These are phyloP conservation scores for Leccinellum luteum DNA, from an alignment of 768 basidiomycete species.

Conservation along the genomic window DNA sequence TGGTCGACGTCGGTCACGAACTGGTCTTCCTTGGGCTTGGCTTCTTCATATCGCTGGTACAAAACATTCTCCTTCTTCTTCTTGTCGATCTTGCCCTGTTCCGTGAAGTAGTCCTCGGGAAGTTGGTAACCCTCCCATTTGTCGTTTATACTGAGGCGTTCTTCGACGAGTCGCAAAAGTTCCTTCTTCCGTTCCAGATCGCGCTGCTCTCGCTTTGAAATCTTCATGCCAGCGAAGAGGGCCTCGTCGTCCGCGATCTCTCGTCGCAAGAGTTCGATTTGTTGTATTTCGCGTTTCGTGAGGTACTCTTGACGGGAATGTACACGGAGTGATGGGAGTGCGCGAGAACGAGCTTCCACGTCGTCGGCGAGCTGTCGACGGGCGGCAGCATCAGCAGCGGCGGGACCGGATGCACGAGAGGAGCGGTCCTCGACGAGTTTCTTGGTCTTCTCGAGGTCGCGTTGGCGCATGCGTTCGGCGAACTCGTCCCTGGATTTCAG, in stretches of 20 bases:
- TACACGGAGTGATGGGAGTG: conserved; percentile 72
- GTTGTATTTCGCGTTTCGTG: conserved; percentile 93
- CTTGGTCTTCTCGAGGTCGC: conserved; percentile 84
- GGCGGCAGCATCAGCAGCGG: conserved; percentile 79
- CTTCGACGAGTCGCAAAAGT: conserved; percentile 86
- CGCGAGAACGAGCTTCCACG: conserved; percentile 48
- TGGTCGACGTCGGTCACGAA: conserved; percentile 97
- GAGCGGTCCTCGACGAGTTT: conserved; percentile 91
- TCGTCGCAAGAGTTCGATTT: conserved; percentile 86
- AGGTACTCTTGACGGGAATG: conserved; percentile 95
- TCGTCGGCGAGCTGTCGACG: conserved; percentile 84
- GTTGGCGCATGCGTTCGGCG: conserved; percentile 78
- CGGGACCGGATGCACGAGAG: conserved; percentile 61
- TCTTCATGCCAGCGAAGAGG: conserved; percentile 86
- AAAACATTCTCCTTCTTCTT: conserved; percentile 92
- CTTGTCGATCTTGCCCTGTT: conserved; percentile 96
- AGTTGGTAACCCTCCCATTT: conserved; percentile 94
- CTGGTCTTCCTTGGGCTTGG: conserved; percentile 86
- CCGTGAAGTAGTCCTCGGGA: conserved; percentile 97
- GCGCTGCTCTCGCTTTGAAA: conserved; percentile 76
- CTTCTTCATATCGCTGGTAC: conserved; percentile 94
- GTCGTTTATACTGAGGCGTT: conserved; percentile 91
- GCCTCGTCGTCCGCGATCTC: conserved; percentile 95
- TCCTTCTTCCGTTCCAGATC: conserved; percentile 94
- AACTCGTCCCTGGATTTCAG: conserved; percentile 89